phyloP scores from a whole-genome alignment of 306 rosid genomes.

The Bauhinia variegata region DNA sequence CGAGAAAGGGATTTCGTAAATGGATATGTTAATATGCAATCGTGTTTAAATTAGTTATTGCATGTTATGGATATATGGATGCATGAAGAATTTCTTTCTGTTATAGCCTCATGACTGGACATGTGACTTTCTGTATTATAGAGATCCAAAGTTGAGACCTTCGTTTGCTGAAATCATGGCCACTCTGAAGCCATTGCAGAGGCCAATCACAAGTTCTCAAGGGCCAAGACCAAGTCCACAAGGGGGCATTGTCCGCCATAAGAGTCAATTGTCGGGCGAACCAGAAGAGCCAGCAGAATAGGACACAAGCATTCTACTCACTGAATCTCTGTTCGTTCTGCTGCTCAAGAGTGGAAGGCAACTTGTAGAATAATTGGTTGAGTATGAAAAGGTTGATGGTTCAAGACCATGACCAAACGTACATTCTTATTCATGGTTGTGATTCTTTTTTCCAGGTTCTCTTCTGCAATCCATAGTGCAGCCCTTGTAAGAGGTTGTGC shows the following conservation, averaged over 20 bases:
- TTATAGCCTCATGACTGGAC: slow-evolving; percentile 6
- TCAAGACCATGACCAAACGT: slow-evolving; percentile 52
- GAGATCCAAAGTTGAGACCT: slow-evolving; percentile 92
- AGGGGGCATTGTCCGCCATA: slow-evolving; percentile 33
- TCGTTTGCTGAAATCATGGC: slow-evolving; percentile 94
- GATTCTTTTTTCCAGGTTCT: slow-evolving; percentile 42
- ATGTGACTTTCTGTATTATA: slow-evolving; percentile 46
- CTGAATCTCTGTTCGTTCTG: slow-evolving; percentile 46
- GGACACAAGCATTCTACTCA: slow-evolving; percentile 43
- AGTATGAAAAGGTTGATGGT: slow-evolving; percentile 40
- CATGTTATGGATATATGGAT: slow-evolving; percentile 15
- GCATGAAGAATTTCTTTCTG: slow-evolving; percentile 4
- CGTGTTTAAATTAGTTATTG: slow-evolving; percentile 15
- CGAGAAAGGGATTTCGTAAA: neutral
- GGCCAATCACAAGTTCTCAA: slow-evolving; percentile 62
- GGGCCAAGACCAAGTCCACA: slow-evolving; percentile 50
- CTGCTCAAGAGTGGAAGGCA: slow-evolving; percentile 44
- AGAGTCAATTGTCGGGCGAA: slow-evolving; percentile 45
- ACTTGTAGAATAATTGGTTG: slow-evolving; percentile 53
- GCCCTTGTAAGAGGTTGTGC: slow-evolving; percentile 55
- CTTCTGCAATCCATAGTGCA: slow-evolving; percentile 40
- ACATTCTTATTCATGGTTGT: slow-evolving; percentile 49
- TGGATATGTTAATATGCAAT: slow-evolving; percentile 1
- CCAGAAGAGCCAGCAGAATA: slow-evolving; percentile 49
- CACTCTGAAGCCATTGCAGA: slow-evolving; percentile 82